Percentiles rank a stretch among this genome's conserved stretches.
Evolutionary conservation across 83 land plant species (phyloP).

Genomic region (Picea abies): DNA sequence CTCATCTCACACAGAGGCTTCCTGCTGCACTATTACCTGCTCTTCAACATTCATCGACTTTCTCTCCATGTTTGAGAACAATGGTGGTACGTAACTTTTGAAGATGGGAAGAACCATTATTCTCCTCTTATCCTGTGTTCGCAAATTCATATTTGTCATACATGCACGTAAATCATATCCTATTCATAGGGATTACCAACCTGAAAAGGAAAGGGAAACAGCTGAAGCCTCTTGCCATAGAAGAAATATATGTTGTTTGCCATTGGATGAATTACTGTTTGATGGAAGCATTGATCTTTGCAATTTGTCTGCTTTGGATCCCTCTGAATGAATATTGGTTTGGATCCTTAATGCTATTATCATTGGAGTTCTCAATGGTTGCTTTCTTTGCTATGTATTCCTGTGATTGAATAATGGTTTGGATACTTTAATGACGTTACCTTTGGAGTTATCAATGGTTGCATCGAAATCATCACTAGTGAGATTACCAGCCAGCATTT

Average conservation of each 20-base stretch:
- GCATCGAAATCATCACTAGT: not conserved
- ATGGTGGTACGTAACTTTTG: conserved; percentile 56
- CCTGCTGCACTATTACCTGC: conserved; percentile 79
- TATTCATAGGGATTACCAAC: not conserved
- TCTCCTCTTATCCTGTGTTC: conserved; percentile 4
- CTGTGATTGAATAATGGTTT: no score
- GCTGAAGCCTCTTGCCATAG: not conserved
- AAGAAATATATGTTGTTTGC: not conserved
- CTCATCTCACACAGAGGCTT: conserved; percentile 59
- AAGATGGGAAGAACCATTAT: not conserved
- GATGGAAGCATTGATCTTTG: not conserved
- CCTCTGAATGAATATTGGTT: not conserved
- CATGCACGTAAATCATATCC: not conserved
- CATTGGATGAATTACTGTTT: not conserved
- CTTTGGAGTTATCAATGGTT: not conserved
- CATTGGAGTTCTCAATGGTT: no score
- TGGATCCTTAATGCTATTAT: no score
- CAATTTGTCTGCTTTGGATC: not conserved
- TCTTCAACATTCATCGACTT: conserved; percentile 56
- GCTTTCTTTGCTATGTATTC: no score
- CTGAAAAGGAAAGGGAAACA: not conserved
- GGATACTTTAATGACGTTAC: not conserved
- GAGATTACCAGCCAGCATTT: not conserved
- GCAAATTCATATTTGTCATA: not conserved
- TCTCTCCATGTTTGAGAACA: conserved; percentile 60